phyloP scores from a whole-genome alignment of 345 rosid species.

The sweet orange (Citrus sinensis) region DNA sequence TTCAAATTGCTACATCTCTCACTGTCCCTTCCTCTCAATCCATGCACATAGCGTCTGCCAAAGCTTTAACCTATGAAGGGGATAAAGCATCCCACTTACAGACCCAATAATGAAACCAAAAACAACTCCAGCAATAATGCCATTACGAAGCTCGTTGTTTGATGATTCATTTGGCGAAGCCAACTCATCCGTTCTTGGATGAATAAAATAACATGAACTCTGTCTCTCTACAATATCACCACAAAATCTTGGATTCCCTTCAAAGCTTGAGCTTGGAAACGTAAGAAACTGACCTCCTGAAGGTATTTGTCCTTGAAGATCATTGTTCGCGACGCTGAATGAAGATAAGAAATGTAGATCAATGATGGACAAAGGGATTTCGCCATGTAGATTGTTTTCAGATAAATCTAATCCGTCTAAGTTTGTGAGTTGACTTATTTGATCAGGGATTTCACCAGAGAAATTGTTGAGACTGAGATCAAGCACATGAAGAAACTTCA shows the following conservation, averaged over 20 bases:
- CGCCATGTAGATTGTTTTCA: background rate
- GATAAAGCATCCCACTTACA: background rate
- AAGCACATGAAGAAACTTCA: conserved; percentile 54
- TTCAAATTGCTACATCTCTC: no score
- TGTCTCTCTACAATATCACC: background rate
- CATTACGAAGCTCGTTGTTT: background rate
- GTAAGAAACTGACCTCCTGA: conserved; percentile 5
- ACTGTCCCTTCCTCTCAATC: no score
- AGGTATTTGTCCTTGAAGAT: conserved; percentile 11
- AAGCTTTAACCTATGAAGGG: background rate
- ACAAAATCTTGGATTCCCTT: conserved; percentile 5
- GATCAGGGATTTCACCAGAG: conserved; percentile 42
- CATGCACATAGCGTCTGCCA: no score
- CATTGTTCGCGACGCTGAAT: conserved; percentile 2
- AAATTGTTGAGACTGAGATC: conserved; percentile 57
- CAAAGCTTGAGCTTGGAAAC: background rate
- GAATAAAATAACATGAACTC: background rate
- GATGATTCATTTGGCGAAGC: background rate
- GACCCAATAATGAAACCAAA: conserved; percentile 1
- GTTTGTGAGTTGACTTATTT: conserved; percentile 5
- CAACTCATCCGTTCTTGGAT: background rate
- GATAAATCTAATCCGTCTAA: conserved; percentile 17
- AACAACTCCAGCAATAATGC: background rate
- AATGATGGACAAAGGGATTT: conserved; percentile 1
- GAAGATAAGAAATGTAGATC: conserved; percentile 5